Conservation (phyloP, 2,329 filamentous ascomycete genomes). For the Cladophialophora exuberans region DNA sequence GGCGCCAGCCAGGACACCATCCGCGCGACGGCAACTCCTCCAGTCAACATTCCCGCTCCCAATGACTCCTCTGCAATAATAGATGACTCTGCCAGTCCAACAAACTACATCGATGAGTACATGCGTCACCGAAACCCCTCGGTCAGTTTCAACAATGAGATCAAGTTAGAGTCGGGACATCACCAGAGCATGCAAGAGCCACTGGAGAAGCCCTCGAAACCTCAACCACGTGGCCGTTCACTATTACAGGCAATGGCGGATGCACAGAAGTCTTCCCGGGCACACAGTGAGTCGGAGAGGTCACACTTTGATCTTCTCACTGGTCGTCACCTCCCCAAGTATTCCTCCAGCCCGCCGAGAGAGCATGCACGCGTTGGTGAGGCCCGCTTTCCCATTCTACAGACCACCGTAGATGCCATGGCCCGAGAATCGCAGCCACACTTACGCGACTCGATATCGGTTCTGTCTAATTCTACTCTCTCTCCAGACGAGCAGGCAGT, state of each 20-base stretch:
- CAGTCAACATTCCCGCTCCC: constrained; percentile 49
- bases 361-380: constrained; percentile 33
- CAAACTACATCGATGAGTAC: constrained; percentile 41
- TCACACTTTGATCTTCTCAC: constrained; percentile 32
- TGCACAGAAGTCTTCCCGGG: constrained; percentile 16
- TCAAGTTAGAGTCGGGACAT: constrained; percentile 45
- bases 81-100: constrained; percentile 32
- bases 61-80: constrained; percentile 37
- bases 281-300: constrained; percentile 33
- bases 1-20: constrained; percentile 31
- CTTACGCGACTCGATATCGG: constrained; percentile 20
- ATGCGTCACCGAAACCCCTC: constrained; percentile 45
- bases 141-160: constrained; percentile 47
- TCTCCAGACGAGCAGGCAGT: constrained; percentile 29
- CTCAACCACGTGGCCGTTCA: constrained; percentile 28
- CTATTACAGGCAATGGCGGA: constrained; percentile 25
- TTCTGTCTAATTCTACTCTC: constrained; percentile 30
- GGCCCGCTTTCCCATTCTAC: constrained; percentile 32
- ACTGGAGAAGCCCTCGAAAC: constrained; percentile 38
- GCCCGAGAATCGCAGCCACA: constrained; percentile 30
- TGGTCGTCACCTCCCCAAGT: constrained; percentile 29
- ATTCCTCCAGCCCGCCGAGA: constrained; percentile 28
- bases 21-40: constrained; percentile 43
- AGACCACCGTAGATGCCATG: constrained; percentile 34
- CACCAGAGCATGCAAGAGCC: constrained; percentile 45